Evolutionary conservation across 768 basidiomycete genomes (phyloP), one percentile per base, ranked within the genome.

Genomic region (Leucocoprinus leucothites): DNA sequence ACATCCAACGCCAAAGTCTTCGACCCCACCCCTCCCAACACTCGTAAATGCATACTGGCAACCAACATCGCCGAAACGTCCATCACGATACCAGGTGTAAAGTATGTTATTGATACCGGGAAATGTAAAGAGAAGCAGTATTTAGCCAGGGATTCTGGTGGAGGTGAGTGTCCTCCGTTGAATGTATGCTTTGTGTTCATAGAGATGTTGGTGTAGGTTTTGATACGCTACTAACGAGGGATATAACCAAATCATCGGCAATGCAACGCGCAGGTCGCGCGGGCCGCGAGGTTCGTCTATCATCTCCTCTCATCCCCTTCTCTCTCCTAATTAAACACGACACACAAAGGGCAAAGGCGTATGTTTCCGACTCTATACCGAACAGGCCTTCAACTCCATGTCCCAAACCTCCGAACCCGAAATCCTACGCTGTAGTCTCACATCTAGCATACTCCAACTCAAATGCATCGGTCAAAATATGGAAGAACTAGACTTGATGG

Each of bases 61-160:
- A 99, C 97, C 16, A 99, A 98, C 69, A 95, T 99, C 56, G 97
- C 97, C 9, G 97, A 99, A 70, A 98, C 97, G 0, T 92, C 90
- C 11, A 93, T 99, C 66, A 98, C 97, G 13, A 97, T 99, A 65
- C 94, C 95, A 2, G 94, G 94, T 0, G 86, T 99, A 54, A 88
- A 84, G 63, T 98, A 91, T 68, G 95, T 99, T 6, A 91, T 99
- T 36, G 97, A 99, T 70, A 89, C 93, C 0, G 97, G 97, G 1
- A 89, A 94, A 68, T 91, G 89, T 65, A 99, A 98, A 69, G 95
- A 98, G 73, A 97, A 96, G 71, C 80, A 87, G 57, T 94, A 87
- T 66, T 68, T 96, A 19, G 82, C 86, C 9, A 77, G 79, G 64
- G 73, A 78, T 57, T 79, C 77, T 0, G 91, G 91, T 5, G 84